phyloP scores from a whole-genome alignment of 202 grass and related monocot genomes.

The Panicum hallii region DNA sequence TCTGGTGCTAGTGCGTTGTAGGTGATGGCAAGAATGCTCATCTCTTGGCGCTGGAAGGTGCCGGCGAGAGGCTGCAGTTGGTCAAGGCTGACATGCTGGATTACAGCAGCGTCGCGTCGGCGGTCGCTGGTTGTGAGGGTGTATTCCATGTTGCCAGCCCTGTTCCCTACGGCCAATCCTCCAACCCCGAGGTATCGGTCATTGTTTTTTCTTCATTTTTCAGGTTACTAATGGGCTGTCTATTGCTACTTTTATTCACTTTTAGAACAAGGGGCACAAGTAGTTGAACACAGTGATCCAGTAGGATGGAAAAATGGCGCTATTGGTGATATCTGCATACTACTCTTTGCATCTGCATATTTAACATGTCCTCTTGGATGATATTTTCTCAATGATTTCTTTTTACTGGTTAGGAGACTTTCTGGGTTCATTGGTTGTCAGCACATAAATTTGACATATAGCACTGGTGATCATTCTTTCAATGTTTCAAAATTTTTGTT shows the following conservation, averaged over 20 bases:
- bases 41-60: constrained; percentile 24
- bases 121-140: constrained; percentile 26
- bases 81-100: constrained; percentile 52
- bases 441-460: not conserved
- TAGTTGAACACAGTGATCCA: not conserved
- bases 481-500: not conserved
- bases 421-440: not conserved
- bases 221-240: not conserved
- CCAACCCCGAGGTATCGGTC: constrained; percentile 19
- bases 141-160: constrained; percentile 48
- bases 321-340: no score
- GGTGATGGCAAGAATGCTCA: constrained; percentile 38
- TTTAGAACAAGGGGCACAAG: not conserved
- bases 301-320: not conserved
- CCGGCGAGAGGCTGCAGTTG: constrained; percentile 21
- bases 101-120: not conserved
- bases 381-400: not conserved
- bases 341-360: no score
- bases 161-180: not conserved
- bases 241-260: not conserved
- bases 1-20: not conserved
- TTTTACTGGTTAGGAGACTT: not conserved
- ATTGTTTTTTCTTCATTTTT: not conserved
- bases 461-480: not conserved
- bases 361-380: not conserved